Evolutionary conservation across 169 alveolate species (phyloP).

Genomic region (Miamiensis avidus): DNA sequence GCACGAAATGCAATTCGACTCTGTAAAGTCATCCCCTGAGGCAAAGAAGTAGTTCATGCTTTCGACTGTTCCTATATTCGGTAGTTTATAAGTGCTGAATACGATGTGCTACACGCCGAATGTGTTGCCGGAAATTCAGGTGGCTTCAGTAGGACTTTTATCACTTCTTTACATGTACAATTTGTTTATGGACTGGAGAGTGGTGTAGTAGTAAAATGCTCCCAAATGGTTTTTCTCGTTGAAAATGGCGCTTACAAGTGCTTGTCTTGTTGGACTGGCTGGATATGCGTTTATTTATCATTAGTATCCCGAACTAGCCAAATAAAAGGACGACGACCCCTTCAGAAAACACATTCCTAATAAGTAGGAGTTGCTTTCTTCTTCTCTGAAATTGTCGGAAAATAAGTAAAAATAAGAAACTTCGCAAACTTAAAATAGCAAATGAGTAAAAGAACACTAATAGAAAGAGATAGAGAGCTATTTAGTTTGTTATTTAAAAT

Average conservation of each 20-base stretch:
- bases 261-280: neutral
- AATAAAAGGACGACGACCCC: neutral
- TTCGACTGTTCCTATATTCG: neutral
- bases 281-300: neutral
- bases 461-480: neutral
- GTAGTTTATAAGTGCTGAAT: neutral
- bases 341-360: neutral
- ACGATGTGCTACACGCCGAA: neutral
- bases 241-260: neutral
- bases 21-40: neutral
- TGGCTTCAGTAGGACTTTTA: neutral
- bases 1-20: neutral
- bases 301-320: neutral
- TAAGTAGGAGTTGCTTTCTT: neutral
- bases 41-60: neutral
- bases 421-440: too few relatives aligned
- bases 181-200: neutral
- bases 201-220: neutral
- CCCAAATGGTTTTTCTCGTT: neutral
- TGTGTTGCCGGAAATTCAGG: neutral
- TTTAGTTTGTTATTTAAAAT: neutral
- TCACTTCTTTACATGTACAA: neutral
- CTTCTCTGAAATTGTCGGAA: neutral
- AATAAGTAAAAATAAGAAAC: too few relatives aligned
- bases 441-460: neutral